Percentiles rank a stretch among this genome's conserved stretches.
Conservation (phyloP, 2,329 filamentous ascomycete genomes). For the Talaromyces sp. region DNA sequence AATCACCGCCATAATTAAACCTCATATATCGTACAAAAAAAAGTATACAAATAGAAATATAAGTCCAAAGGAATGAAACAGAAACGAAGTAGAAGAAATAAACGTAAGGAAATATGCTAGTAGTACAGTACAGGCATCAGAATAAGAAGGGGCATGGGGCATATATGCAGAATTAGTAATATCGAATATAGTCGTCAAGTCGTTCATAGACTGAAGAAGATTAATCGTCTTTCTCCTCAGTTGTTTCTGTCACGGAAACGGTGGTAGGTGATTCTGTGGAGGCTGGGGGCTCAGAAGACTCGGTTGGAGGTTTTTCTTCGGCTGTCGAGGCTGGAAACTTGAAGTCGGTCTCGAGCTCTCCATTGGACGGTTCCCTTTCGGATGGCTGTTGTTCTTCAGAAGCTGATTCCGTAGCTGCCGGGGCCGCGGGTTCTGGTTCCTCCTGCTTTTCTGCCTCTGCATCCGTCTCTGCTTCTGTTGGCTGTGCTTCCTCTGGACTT, state of each 20-base stretch:
- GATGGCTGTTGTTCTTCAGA: not conserved
- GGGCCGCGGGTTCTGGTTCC: not conserved
- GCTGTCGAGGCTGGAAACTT: not conserved
- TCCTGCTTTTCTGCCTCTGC: not conserved
- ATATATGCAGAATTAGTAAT: conserved; percentile 8
- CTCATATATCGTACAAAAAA: conserved; percentile 7
- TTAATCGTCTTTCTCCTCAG: conserved; percentile 17
- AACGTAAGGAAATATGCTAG: not conserved
- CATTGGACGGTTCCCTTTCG: conserved; percentile 3
- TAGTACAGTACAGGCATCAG: conserved; percentile 16
- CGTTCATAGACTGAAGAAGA: conserved; percentile 7
- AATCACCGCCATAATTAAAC: not conserved
- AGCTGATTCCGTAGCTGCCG: not conserved
- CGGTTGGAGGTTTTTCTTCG: conserved; percentile 2
- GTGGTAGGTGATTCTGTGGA: conserved; percentile 3
- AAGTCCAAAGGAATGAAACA: not conserved
- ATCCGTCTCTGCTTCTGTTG: not conserved
- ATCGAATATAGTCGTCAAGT: conserved; percentile 17
- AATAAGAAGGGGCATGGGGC: not conserved
- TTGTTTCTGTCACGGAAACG: conserved; percentile 16
- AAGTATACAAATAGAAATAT: conserved; percentile 6
- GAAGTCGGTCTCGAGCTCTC: not conserved
- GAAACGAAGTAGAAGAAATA: not conserved
- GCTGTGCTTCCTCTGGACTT: not conserved
- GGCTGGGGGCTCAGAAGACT: not conserved